These are phyloP conservation scores for Cercospora sesami DNA, from an alignment of 2,329 filamentous ascomycete species.

Conservation along the genomic window DNA sequence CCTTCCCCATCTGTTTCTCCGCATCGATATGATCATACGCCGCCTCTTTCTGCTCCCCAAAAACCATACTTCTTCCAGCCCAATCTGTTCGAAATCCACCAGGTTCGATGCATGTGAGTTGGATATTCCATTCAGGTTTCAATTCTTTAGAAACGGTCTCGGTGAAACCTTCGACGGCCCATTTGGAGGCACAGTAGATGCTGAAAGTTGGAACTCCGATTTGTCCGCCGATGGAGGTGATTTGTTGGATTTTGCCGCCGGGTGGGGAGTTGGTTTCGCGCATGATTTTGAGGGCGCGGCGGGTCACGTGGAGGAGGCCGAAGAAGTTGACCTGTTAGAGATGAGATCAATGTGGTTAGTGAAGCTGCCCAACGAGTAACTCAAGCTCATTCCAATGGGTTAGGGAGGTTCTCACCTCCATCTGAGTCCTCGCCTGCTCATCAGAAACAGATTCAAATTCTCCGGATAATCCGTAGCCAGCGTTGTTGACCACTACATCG, in stretches of 20 bases:
- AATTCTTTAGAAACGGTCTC: slow-evolving; percentile 46
- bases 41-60: slow-evolving; percentile 46
- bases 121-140: slow-evolving; percentile 50
- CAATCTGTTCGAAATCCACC: slow-evolving; percentile 52
- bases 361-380: no score
- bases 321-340: slow-evolving; percentile 60
- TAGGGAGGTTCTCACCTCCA: slow-evolving; percentile 50
- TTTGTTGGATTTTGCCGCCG: slow-evolving; percentile 57
- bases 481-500: slow-evolving; percentile 59
- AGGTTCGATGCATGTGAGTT: slow-evolving; percentile 49
- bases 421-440: slow-evolving; percentile 52
- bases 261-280: slow-evolving; percentile 45
- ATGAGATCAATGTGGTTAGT: no score
- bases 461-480: slow-evolving; percentile 57
- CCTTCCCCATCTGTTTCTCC: slow-evolving; percentile 43
- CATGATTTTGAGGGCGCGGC: slow-evolving; percentile 48
- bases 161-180: slow-evolving; percentile 52
- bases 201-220: slow-evolving; percentile 45
- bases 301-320: slow-evolving; percentile 57
- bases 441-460: slow-evolving; percentile 56
- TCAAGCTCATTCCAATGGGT: no score
- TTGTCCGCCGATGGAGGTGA: slow-evolving; percentile 57
- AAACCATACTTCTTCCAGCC: slow-evolving; percentile 50
- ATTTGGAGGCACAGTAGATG: slow-evolving; percentile 48
- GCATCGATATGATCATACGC: slow-evolving; percentile 54